These are phyloP conservation scores for Artemisia annua DNA, from an alignment of 129 eudicot species.

Conservation along the genomic window DNA sequence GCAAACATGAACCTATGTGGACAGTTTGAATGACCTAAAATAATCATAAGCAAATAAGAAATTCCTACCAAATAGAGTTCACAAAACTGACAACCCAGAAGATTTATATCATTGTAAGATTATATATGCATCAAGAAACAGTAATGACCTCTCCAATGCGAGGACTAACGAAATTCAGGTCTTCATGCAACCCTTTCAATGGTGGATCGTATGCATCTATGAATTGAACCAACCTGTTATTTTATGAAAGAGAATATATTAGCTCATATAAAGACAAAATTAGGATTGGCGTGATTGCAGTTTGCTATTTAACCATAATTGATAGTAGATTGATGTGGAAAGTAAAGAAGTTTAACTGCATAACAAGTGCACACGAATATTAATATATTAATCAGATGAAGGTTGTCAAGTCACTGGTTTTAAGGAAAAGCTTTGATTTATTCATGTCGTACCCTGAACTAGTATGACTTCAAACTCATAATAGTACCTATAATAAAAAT, in stretches of 20 bases:
- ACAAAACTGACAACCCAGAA: constrained; percentile 21
- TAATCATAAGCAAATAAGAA: constrained; percentile 9
- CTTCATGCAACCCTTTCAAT: constrained; percentile 95
- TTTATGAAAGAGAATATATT: constrained; percentile 19
- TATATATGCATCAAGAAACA: constrained; percentile 21
- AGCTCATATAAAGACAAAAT: constrained; percentile 17
- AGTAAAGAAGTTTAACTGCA: neutral
- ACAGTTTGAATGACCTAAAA: constrained; percentile 4
- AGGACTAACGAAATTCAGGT: constrained; percentile 97
- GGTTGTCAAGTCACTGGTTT: neutral
- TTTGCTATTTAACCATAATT: constrained; percentile 6
- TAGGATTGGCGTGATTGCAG: constrained; percentile 15
- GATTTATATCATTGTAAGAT: constrained; percentile 6
- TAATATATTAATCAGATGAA: neutral
- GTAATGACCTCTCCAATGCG: constrained; percentile 93
- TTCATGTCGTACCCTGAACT: neutral
- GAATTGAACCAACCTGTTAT: constrained; percentile 80
- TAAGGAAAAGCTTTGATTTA: no score
- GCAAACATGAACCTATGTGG: constrained; percentile 22
- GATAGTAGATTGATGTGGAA: constrained; percentile 9
- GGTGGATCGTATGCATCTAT: constrained; percentile 94
- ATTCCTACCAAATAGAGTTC: constrained; percentile 14
- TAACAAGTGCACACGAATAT: constrained; percentile 11
- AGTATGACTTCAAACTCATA: neutral
- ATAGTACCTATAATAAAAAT: constrained; percentile 80